Evolutionary conservation across 2,329 filamentous ascomycete species (phyloP).

Genomic region (Zelopaecilomyces penicillatus): DNA sequence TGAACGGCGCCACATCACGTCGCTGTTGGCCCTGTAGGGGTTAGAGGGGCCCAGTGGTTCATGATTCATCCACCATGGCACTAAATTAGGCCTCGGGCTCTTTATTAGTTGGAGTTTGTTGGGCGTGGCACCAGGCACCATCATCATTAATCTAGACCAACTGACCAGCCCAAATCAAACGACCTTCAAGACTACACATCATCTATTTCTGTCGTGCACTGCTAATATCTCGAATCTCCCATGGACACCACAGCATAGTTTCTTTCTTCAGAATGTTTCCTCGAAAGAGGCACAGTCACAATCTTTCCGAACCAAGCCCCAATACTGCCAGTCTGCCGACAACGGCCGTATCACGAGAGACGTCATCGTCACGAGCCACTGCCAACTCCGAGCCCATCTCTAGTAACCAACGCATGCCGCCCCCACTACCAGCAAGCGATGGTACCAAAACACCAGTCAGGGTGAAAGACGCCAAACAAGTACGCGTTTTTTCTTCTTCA

Average conservation of each 20-base stretch:
- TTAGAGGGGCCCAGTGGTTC: too few species aligned
- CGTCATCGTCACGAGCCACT: constrained; percentile 10
- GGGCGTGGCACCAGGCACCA: constrained; percentile 7
- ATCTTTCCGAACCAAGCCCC: constrained; percentile 16
- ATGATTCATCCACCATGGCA: too few species aligned
- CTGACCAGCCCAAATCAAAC: too few species aligned
- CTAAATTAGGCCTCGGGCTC: too few species aligned
- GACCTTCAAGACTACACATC: too few species aligned
- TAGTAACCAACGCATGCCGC: constrained; percentile 6
- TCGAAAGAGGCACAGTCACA: constrained; percentile 25
- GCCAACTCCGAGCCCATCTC: constrained; percentile 6
- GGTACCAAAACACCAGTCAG: constrained; percentile 3
- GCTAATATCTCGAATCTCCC: neutral
- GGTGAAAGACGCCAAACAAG: neutral
- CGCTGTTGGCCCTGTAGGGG: too few species aligned
- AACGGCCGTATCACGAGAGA: constrained; percentile 11
- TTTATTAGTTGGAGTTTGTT: too few species aligned
- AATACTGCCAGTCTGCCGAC: constrained; percentile 7
- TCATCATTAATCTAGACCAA: constrained; percentile 2
- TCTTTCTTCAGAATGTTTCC: constrained; percentile 20
- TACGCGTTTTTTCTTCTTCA: neutral
- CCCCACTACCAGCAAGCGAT: constrained; percentile 1
- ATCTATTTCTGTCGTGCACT: too few species aligned
- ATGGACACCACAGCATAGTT: neutral
- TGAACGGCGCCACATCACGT: too few species aligned